Evolutionary conservation across 257 asterid species (phyloP).

Genomic region (Solanum stenotomum): DNA sequence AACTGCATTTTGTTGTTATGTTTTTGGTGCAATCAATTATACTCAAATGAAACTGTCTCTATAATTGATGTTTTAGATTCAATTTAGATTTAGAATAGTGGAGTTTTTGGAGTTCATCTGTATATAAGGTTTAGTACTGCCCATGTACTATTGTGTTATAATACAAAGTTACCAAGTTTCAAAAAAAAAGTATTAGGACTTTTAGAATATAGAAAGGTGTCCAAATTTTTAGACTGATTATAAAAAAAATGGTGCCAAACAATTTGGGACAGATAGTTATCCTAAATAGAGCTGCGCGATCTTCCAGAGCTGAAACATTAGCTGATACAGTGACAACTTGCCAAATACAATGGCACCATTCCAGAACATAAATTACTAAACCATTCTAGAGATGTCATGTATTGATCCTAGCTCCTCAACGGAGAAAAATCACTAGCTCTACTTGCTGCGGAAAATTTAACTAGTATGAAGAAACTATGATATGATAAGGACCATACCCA

Average conservation of each 20-base stretch:
- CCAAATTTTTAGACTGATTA: neutral
- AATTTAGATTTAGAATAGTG: too few relatives aligned
- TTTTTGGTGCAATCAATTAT: too few relatives aligned
- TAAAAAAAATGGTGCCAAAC: neutral
- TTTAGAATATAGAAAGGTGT: neutral
- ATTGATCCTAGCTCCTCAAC: neutral
- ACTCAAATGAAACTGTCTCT: too few relatives aligned
- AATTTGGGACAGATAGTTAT: neutral
- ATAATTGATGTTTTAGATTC: too few relatives aligned
- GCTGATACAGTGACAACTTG: neutral
- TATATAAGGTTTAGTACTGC: too few relatives aligned
- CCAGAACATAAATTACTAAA: neutral
- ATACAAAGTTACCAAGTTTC: too few relatives aligned
- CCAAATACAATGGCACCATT: neutral
- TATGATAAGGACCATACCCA: neutral
- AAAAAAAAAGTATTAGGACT: neutral
- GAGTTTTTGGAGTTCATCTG: too few relatives aligned
- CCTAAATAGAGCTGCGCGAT: neutral
- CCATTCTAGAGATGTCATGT: neutral
- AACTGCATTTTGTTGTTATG: too few relatives aligned
- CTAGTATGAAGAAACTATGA: neutral
- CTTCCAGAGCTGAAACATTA: neutral
- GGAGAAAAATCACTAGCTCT: neutral
- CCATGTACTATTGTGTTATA: too few relatives aligned
- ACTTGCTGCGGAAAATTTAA: neutral